Conservation (phyloP, 2,329 filamentous ascomycete species). For the Passalora sequoiae region DNA sequence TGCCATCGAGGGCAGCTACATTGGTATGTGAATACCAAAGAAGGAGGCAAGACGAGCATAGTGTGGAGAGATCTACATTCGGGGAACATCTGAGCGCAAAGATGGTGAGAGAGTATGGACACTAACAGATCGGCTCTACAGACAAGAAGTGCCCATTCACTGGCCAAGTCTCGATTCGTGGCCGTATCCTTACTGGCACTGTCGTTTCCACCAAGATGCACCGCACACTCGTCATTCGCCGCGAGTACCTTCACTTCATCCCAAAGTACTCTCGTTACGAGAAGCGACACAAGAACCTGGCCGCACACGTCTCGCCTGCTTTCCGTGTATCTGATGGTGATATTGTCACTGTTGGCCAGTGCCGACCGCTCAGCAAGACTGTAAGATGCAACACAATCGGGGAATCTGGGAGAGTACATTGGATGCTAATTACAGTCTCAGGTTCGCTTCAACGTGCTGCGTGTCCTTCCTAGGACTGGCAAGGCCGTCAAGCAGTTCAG, state of each 20-base stretch:
- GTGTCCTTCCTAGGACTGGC: conserved; percentile 93
- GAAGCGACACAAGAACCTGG: conserved; percentile 99
- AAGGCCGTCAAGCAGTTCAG: conserved; percentile 96
- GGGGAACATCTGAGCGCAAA: conserved; percentile 4
- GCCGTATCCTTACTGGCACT: conserved; percentile 98
- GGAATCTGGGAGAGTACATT: conserved; percentile 6
- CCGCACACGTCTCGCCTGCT: conserved; percentile 96
- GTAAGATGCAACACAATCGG: conserved; percentile 57
- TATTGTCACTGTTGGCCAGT: conserved; percentile 98
- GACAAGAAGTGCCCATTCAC: conserved; percentile 99
- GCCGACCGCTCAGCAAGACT: conserved; percentile 98
- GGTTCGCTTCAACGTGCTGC: conserved; percentile 99
- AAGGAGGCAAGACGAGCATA: conserved; percentile 1
- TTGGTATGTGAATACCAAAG: conserved; percentile 76
- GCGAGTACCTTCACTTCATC: conserved; percentile 99
- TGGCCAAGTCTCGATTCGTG: conserved; percentile 97
- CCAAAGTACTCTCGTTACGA: conserved; percentile 99
- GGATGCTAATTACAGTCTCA: conserved; percentile 37
- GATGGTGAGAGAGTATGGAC: conserved; percentile 8
- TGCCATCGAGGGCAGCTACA: conserved; percentile 98
- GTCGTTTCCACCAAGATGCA: conserved; percentile 99
- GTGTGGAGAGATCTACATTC: neutral
- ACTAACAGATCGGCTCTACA: conserved; percentile 38
- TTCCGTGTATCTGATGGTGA: conserved; percentile 99
- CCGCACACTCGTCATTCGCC: conserved; percentile 97